Percentiles rank a stretch among this genome's conserved stretches.
Conservation (phyloP, 78 protist species). For the Trichosphaerium sp. region DNA sequence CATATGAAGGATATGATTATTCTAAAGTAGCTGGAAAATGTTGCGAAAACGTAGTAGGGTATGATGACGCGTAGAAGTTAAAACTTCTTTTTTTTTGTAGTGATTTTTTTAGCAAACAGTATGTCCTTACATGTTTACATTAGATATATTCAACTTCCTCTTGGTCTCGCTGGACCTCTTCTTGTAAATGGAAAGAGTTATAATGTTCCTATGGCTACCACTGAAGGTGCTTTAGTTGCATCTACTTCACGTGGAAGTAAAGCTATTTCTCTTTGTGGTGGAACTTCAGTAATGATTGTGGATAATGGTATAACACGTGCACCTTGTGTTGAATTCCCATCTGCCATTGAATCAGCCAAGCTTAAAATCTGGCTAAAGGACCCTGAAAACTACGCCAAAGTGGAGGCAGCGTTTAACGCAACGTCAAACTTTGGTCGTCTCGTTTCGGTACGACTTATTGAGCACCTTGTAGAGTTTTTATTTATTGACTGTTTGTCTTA, state of each 20-base stretch:
- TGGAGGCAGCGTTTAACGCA: constrained; percentile 33
- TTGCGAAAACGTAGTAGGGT: constrained; percentile 85
- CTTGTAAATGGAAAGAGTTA: constrained; percentile 40
- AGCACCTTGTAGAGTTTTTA: too few relatives aligned
- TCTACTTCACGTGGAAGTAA: constrained; percentile 67
- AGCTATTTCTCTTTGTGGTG: constrained; percentile 58
- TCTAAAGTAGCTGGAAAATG: constrained; percentile 49
- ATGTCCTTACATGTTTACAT: too few relatives aligned
- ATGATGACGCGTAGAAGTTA: too few relatives aligned
- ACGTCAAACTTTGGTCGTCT: constrained; percentile 65
- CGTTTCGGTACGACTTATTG: too few relatives aligned
- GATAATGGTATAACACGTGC: constrained; percentile 82
- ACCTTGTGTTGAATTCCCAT: constrained; percentile 56
- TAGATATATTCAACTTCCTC: constrained; percentile 76
- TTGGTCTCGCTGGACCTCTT: constrained; percentile 81
- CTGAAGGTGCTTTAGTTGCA: constrained; percentile 84
- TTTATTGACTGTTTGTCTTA: too few relatives aligned
- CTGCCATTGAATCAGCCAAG: constrained; percentile 19
- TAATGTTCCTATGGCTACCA: constrained; percentile 84
- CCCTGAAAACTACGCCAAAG: constrained; percentile 9
- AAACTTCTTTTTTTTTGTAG: too few relatives aligned
- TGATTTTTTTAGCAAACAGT: too few relatives aligned
- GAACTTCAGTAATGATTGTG: constrained; percentile 24
- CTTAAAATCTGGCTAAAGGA: constrained; percentile 49
- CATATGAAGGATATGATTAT: constrained; percentile 58